These are phyloP conservation scores for Picea glauca DNA, from an alignment of 75 land plant species.

Conservation along the genomic window DNA sequence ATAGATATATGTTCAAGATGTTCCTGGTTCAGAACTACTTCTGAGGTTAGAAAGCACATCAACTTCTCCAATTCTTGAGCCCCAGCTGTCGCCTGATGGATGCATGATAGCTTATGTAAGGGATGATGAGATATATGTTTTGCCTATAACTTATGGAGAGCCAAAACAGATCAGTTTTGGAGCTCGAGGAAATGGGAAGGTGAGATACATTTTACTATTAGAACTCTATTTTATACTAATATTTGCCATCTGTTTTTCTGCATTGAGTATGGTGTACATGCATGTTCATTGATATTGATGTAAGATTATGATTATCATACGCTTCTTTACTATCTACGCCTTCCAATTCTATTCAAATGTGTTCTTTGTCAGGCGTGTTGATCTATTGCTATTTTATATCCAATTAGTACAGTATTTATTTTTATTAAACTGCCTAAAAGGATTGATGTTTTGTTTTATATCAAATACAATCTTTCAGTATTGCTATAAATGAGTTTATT, in stretches of 20 bases:
- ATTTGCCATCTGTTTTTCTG: background rate
- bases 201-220: constrained; percentile 14
- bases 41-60: constrained; percentile 58
- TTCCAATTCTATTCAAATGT: background rate
- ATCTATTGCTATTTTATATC: background rate
- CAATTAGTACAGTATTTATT: background rate
- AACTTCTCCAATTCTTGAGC: constrained; percentile 83
- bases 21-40: constrained; percentile 47
- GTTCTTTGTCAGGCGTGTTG: background rate
- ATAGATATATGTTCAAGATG: constrained; percentile 87
- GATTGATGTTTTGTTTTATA: background rate
- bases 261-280: background rate
- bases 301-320: background rate
- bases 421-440: background rate
- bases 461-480: background rate
- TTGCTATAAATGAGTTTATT: background rate
- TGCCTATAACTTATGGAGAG: constrained; percentile 51
- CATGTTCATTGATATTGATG: background rate
- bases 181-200: constrained; percentile 60
- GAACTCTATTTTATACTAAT: background rate
- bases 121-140: constrained; percentile 73
- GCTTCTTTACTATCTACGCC: background rate
- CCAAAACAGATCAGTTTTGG: constrained; percentile 65
- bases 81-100: constrained; percentile 95
- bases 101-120: constrained; percentile 79